Evolutionary conservation across 306 rosid species (phyloP).

Genomic region (Vachellia collinsii): DNA sequence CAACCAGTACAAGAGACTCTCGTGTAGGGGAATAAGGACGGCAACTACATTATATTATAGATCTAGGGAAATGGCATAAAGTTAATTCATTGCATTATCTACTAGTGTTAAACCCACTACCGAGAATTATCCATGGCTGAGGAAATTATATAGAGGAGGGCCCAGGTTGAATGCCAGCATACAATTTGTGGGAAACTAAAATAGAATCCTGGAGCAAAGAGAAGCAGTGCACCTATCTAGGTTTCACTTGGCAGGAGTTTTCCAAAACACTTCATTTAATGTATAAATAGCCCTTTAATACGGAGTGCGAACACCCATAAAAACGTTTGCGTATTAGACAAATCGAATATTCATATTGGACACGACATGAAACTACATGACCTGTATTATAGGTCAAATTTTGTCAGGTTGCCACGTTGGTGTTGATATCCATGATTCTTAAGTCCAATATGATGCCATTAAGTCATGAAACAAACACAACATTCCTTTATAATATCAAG

Average conservation of each 20-base stretch:
- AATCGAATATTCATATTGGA: background rate
- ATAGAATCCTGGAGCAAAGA: constrained; percentile 7
- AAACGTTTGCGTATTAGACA: background rate
- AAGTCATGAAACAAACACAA: background rate
- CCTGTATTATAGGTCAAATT: background rate
- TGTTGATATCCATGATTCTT: background rate
- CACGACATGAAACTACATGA: background rate
- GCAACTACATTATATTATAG: background rate
- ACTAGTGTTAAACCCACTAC: background rate
- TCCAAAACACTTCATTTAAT: background rate
- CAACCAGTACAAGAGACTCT: background rate
- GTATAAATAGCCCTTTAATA: background rate
- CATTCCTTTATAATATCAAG: constrained; percentile 2
- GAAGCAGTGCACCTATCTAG: constrained; percentile 15
- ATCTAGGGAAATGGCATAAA: background rate
- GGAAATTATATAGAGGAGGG: background rate
- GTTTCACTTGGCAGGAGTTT: constrained; percentile 15
- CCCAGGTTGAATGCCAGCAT: constrained; percentile 7
- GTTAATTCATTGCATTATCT: background rate
- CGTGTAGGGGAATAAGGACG: no score
- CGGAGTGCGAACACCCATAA: background rate
- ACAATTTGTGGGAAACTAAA: background rate
- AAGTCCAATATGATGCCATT: background rate
- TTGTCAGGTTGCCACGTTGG: background rate
- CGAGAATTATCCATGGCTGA: background rate